Evolutionary conservation across 805 yeast species (phyloP).

Genomic region (Lipomyces chichibuensis): DNA sequence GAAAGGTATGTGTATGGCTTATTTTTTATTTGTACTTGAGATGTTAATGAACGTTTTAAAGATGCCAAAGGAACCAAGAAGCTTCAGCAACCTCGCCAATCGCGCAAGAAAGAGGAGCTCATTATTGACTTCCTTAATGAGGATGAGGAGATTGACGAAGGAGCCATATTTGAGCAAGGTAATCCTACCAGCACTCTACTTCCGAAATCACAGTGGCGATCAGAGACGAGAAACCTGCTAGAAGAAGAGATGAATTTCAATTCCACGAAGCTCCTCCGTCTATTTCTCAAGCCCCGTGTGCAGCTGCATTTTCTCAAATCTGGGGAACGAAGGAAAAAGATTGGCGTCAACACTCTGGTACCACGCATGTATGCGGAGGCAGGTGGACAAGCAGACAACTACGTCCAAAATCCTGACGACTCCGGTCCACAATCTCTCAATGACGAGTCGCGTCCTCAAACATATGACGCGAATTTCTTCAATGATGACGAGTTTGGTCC

Average conservation of each 20-base stretch:
- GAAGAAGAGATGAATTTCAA: conserved; percentile 78
- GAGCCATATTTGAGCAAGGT: conserved; percentile 49
- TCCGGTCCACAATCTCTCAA: background rate
- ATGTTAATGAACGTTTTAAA: background rate
- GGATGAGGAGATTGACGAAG: conserved; percentile 48
- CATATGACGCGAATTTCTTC: conserved; percentile 39
- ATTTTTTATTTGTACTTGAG: background rate
- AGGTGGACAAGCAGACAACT: background rate
- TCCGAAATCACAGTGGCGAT: conserved; percentile 49
- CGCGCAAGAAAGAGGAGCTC: conserved; percentile 44
- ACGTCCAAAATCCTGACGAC: conserved; percentile 31
- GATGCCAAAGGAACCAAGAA: conserved; percentile 14
- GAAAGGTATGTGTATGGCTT: conserved; percentile 10
- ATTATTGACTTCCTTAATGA: conserved; percentile 51
- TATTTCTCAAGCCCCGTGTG: conserved; percentile 66
- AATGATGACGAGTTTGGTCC: conserved; percentile 48
- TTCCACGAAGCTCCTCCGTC: conserved; percentile 64
- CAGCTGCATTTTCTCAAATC: conserved; percentile 16
- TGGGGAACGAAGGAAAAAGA: conserved; percentile 1
- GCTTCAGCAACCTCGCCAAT: conserved; percentile 17
- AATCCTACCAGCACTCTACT: conserved; percentile 44
- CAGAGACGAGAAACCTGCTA: conserved; percentile 53
- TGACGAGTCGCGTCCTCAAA: conserved; percentile 10
- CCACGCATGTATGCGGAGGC: background rate
- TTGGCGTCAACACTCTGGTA: background rate